Base-by-base conservation (phyloP, 1,284 basidiomycete species). In the Tilletiopsis washingtonensis region DNA sequence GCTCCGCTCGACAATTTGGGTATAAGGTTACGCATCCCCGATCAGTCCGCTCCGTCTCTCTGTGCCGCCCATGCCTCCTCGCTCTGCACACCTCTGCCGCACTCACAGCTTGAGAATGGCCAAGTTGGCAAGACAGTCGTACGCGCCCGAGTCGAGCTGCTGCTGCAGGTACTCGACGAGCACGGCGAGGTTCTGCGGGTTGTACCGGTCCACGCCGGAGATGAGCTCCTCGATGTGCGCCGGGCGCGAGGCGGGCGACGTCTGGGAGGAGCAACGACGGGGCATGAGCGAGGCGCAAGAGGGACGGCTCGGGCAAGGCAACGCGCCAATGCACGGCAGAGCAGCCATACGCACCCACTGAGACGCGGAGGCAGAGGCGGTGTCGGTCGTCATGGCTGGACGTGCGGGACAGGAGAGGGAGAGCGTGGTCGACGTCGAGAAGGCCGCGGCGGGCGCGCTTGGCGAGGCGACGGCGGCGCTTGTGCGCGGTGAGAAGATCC, bases 121-220 rank as follows among this genome's bases (percentile, higher is more conserved):
- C 26, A 91, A 78, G 76, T 96, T 94, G 45, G 91, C 89, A 38
- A 96, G 81, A 64, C 88, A 85, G 75, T 97, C 91, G 69, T 94
- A 94, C 69, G 90, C 43, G 9, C 48, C 49, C 37, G 82, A 85
- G 64, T 87, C 80, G 62, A 90, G 86, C 76, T 97, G 91, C 71
- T 88, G 83, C 71, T 85, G 86, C 53, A 97, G 82, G 76, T 96
- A 96, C 71, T 94, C 91, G 76, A 94, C 89, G 53, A 97, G 82
- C 58, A 91, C 86, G 38, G 82, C 79, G 54, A 93, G 82, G 75
- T 94, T 96, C 53, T 86, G 85, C 36, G 91, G 91, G 76, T 96
- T 96, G 76, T 96, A 96, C 56, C 91, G 83, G 79, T 96, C 90
- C 91, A 71, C 64, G 48, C 64, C 68, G 14, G 62, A 62, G 54